Evolutionary conservation across 2,329 filamentous ascomycete genomes (phyloP).

Genomic region (Xylaria sp.): DNA sequence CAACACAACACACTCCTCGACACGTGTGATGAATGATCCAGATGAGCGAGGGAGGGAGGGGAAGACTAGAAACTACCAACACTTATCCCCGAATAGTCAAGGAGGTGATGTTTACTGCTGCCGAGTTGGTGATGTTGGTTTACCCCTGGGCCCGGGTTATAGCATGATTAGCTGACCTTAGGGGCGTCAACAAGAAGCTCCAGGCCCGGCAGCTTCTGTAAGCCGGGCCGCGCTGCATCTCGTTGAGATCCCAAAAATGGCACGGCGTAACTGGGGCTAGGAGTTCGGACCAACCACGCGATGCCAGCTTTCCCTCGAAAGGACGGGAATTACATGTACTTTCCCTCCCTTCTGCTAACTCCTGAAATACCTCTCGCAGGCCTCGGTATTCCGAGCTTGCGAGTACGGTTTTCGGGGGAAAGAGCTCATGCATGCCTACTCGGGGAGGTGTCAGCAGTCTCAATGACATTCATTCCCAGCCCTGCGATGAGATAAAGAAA

Average conservation of each 20-base stretch:
- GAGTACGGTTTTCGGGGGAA: background rate
- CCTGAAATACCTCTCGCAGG: slow-evolving; percentile 9
- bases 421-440: background rate
- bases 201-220: no score
- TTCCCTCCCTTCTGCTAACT: slow-evolving; percentile 11
- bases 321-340: background rate
- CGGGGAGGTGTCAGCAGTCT: slow-evolving; percentile 2
- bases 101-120: slow-evolving; percentile 1
- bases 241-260: slow-evolving; percentile 4
- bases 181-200: slow-evolving; percentile 1
- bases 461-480: slow-evolving; percentile 6
- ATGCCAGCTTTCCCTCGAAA: slow-evolving; percentile 8
- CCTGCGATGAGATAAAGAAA: slow-evolving; percentile 3
- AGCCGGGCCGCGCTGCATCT: background rate
- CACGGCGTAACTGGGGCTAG: slow-evolving; percentile 5
- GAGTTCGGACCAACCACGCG: slow-evolving; percentile 7
- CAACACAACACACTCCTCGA: background rate
- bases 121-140: slow-evolving; percentile 3
- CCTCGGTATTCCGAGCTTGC: slow-evolving; percentile 1
- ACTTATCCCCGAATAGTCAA: slow-evolving; percentile 3
- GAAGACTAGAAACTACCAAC: slow-evolving; percentile 13
- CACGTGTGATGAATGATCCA: background rate
- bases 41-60: slow-evolving; percentile 1
- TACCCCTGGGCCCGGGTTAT: background rate
- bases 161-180: slow-evolving; percentile 5